phyloP scores from a whole-genome alignment of 2,329 filamentous ascomycete species.

The Neophaeococcomyces mojaviensis region DNA sequence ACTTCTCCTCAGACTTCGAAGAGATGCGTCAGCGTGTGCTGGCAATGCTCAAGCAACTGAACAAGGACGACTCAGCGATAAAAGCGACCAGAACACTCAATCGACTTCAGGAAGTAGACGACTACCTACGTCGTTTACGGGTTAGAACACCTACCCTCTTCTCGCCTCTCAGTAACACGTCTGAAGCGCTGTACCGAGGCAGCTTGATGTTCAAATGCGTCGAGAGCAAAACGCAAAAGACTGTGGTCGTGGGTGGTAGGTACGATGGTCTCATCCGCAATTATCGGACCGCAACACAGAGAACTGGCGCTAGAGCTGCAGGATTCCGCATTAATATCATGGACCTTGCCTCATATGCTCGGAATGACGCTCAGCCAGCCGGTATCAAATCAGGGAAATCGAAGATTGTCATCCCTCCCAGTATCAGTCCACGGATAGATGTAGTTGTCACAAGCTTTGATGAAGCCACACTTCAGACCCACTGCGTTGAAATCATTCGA shows the following conservation, averaged over 20 bases:
- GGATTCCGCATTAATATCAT: conserved; percentile 56
- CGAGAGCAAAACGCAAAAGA: conserved; percentile 67
- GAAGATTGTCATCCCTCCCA: conserved; percentile 24
- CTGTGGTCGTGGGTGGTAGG: conserved; percentile 85
- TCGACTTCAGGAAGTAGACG: conserved; percentile 70
- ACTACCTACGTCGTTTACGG: conserved; percentile 67
- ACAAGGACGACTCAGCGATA: conserved; percentile 46
- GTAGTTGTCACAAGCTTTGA: conserved; percentile 87
- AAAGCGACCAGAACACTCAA: conserved; percentile 54
- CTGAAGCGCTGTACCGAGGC: conserved; percentile 81
- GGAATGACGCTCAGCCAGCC: conserved; percentile 6
- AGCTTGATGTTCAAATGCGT: conserved; percentile 87
- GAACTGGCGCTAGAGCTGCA: conserved; percentile 65
- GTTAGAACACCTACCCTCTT: conserved; percentile 74
- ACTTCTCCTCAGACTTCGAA: conserved; percentile 59
- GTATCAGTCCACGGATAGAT: conserved; percentile 52
- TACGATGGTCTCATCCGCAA: conserved; percentile 87
- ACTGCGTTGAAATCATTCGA: conserved; percentile 68
- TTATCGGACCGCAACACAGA: conserved; percentile 59
- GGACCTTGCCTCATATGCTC: conserved; percentile 17
- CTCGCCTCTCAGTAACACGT: conserved; percentile 76
- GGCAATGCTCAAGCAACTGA: conserved; percentile 31
- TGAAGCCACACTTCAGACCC: conserved; percentile 62
- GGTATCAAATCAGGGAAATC: conserved; percentile 22
- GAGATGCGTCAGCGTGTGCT: conserved; percentile 14